Evolutionary conservation across 208 protist genomes (phyloP).

Genomic region (Wallacemonas collosoma): DNA sequence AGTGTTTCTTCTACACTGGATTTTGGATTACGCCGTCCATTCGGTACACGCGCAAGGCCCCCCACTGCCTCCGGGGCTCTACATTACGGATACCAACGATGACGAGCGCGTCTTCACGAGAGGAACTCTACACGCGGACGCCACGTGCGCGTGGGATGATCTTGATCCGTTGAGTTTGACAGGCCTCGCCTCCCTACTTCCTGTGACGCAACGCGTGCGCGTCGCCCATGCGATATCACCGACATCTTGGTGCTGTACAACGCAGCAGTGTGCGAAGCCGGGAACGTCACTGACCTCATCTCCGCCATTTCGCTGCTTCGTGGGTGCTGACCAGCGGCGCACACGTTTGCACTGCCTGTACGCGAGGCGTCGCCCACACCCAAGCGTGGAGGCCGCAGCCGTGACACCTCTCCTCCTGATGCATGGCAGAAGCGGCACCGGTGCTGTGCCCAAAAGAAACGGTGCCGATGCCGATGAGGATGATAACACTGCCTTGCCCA

Average conservation of each 20-base stretch:
- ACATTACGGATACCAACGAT: not conserved
- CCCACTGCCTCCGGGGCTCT: not conserved
- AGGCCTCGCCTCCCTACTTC: not conserved
- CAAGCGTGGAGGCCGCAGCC: not conserved
- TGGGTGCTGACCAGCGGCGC: not conserved
- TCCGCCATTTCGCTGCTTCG: constrained; percentile 8
- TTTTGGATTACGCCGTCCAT: not conserved
- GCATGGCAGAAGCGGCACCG: no score
- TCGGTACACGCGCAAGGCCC: not conserved
- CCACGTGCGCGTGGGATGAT: not conserved
- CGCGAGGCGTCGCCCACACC: no score
- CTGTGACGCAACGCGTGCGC: not conserved
- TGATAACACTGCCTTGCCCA: no score
- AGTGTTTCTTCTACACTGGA: constrained; percentile 2
- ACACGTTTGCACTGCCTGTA: constrained; percentile 9
- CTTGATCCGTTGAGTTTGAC: not conserved
- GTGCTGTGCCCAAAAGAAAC: no score
- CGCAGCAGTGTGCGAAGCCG: not conserved
- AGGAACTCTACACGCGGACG: not conserved
- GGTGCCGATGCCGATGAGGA: no score
- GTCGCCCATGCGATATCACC: not conserved
- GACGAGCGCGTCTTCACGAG: not conserved
- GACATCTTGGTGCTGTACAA: not conserved
- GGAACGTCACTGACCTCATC: not conserved
- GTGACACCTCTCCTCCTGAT: not conserved